Base-by-base conservation (phyloP, 1,139 yeast species). In the Wickerhamomyces sp. region DNA sequence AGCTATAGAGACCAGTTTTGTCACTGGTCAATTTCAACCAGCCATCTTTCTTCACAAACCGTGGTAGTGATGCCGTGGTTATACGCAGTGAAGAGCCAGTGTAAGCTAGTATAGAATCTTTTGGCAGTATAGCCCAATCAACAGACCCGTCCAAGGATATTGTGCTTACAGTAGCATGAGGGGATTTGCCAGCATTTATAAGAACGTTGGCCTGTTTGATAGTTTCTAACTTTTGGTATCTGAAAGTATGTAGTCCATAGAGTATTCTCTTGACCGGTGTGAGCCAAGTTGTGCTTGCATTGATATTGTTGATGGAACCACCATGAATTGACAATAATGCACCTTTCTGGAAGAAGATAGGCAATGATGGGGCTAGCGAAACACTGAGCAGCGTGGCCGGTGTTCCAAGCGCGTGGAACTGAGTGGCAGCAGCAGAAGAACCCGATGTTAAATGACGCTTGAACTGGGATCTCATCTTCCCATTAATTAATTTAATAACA, bases 101-200 rank as follows among this genome's bases (percentile, higher is more conserved):
- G 47, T 68, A 76, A 1, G 69, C 73, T 37, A 75, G 76, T 21
- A 80, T 55, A 0, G 78, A 68, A 12, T 63, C 54, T 4, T 65
- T 60, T 33, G 72, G 64, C 35, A 80, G 61, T 4, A 80, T 44
- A 1, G 82, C 82, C 84, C 85, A 80, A 49, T 80, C 87, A 20
- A 60, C 60, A 1, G 72, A 60, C 1, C 87, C 87, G 46, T 80
- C 83, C 41, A 80, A 55, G 6, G 63, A 49, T 28, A 80, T 46
- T 31, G 63, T 64, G 12, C 67, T 68, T 49, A 74, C 70, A 14
- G 76, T 61, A 37, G 59, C 68, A 27, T 24, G 41, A 43, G 3
- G 43, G 33, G 2, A 35, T 35, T 3, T 47, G 33, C 21, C 35
- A 21, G 31, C 18, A 32, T 42, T 42, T 12, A 51, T 40, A 19